Evolutionary conservation across 805 yeast species (phyloP).

Genomic region (Tetrapisispora arboricola): DNA sequence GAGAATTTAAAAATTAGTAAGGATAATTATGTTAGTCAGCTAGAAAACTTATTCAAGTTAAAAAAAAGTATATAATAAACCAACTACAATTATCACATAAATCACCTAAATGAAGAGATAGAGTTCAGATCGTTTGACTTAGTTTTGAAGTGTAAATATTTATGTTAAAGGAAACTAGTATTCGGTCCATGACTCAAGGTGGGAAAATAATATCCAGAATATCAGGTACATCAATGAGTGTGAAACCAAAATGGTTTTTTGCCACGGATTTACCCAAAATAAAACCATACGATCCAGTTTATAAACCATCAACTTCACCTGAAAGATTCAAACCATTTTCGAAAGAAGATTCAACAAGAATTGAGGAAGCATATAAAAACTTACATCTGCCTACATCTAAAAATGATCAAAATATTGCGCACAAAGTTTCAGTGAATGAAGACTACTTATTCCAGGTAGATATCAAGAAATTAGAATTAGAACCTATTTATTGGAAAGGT

Average conservation of each 20-base stretch:
- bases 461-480: slow-evolving; percentile 39
- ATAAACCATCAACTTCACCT: slow-evolving; percentile 41
- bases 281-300: slow-evolving; percentile 53
- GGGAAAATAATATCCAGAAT: not conserved
- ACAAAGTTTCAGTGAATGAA: slow-evolving; percentile 54
- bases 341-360: slow-evolving; percentile 44
- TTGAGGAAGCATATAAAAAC: slow-evolving; percentile 40
- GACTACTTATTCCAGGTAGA: slow-evolving; percentile 73
- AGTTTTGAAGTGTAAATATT: too few relatives aligned
- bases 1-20: too few relatives aligned
- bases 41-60: too few relatives aligned
- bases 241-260: slow-evolving; percentile 51
- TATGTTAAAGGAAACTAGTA: too few relatives aligned
- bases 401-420: not conserved
- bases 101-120: too few relatives aligned
- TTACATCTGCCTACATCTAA: slow-evolving; percentile 1
- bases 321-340: slow-evolving; percentile 60
- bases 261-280: slow-evolving; percentile 68
- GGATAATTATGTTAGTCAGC: too few relatives aligned
- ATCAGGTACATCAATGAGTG: not conserved
- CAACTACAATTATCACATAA: too few relatives aligned
- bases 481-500: slow-evolving; percentile 83
- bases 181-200: too few relatives aligned
- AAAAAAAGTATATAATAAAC: too few relatives aligned
- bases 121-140: too few relatives aligned